Percentiles rank a stretch among this genome's conserved stretches.
Evolutionary conservation across 176 grass and related monocot species (phyloP).

Genomic region (Carex pumila): DNA sequence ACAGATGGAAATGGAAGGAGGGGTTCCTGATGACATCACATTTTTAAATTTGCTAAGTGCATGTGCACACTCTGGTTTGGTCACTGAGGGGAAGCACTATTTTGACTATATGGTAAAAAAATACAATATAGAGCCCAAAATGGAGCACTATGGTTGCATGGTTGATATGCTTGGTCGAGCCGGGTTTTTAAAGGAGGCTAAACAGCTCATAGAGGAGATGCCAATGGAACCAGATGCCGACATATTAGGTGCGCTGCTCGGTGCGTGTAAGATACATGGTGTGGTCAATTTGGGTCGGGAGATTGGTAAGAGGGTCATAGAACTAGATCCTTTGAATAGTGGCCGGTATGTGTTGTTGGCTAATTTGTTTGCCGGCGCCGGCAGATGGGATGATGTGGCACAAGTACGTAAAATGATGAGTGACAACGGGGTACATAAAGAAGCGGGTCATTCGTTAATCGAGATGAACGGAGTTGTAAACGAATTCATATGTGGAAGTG

Average conservation of each 20-base stretch:
- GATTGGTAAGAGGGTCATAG: constrained; percentile 52
- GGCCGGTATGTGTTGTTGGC: constrained; percentile 74
- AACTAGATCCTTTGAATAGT: constrained; percentile 58
- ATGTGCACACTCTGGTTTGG: constrained; percentile 64
- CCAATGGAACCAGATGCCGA: constrained; percentile 56
- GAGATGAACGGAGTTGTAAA: constrained; percentile 43
- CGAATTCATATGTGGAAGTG: constrained; percentile 53
- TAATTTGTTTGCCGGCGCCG: constrained; percentile 58
- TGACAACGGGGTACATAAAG: constrained; percentile 52
- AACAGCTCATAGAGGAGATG: constrained; percentile 65
- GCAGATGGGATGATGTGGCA: constrained; percentile 54
- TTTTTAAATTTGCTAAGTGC: constrained; percentile 69
- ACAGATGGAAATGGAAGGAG: constrained; percentile 45
- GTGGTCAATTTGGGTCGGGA: constrained; percentile 41
- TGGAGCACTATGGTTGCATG: constrained; percentile 84
- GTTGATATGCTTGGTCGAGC: constrained; percentile 72
- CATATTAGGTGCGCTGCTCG: constrained; percentile 71
- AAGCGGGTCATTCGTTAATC: constrained; percentile 50
- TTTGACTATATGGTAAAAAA: constrained; percentile 32
- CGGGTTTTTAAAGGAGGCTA: constrained; percentile 64
- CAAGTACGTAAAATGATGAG: constrained; percentile 55
- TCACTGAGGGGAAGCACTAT: constrained; percentile 40
- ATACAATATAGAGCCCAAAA: constrained; percentile 48
- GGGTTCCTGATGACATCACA: constrained; percentile 54
- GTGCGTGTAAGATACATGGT: constrained; percentile 65